phyloP scores from a whole-genome alignment of 805 yeast species.

The Suhomyces canberraensis region DNA sequence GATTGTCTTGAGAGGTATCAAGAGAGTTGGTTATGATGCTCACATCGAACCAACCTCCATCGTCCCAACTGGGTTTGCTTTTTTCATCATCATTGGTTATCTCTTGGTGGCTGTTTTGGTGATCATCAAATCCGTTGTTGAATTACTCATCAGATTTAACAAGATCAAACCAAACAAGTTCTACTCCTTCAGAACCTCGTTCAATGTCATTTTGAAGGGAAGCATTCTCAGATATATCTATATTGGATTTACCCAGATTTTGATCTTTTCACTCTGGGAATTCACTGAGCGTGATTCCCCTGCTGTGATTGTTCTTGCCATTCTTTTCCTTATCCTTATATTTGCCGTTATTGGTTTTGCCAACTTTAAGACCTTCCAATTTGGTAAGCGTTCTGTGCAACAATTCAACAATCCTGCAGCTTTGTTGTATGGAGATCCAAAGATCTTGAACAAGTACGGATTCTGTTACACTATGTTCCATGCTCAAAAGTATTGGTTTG shows the following conservation, averaged over 20 bases:
- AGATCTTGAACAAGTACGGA: slow-evolving; percentile 74
- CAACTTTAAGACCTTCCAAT: slow-evolving; percentile 56
- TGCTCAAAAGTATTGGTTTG: slow-evolving; percentile 82
- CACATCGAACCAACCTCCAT: slow-evolving; percentile 79
- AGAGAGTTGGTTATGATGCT: slow-evolving; percentile 74
- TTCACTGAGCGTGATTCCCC: slow-evolving; percentile 79
- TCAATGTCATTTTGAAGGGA: slow-evolving; percentile 68
- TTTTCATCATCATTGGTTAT: slow-evolving; percentile 74
- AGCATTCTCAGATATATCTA: slow-evolving; percentile 72
- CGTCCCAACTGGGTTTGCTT: slow-evolving; percentile 84
- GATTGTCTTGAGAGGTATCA: slow-evolving; percentile 78
- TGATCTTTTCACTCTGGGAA: slow-evolving; percentile 83
- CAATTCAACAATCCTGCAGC: slow-evolving; percentile 82
- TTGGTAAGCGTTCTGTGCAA: slow-evolving; percentile 60
- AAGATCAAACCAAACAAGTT: slow-evolving; percentile 50
- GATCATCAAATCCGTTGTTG: slow-evolving; percentile 48
- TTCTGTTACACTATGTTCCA: slow-evolving; percentile 87
- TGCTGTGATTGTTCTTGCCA: slow-evolving; percentile 82
- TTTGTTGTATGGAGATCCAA: slow-evolving; percentile 73
- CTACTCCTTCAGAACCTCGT: slow-evolving; percentile 49
- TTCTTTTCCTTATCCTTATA: slow-evolving; percentile 61
- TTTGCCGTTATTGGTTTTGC: slow-evolving; percentile 63
- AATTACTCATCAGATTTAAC: slow-evolving; percentile 45
- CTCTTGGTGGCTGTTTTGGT: slow-evolving; percentile 62
- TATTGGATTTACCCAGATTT: slow-evolving; percentile 82